Conservation (phyloP, 2,329 filamentous ascomycete species). For the Botrytis fragariae region DNA sequence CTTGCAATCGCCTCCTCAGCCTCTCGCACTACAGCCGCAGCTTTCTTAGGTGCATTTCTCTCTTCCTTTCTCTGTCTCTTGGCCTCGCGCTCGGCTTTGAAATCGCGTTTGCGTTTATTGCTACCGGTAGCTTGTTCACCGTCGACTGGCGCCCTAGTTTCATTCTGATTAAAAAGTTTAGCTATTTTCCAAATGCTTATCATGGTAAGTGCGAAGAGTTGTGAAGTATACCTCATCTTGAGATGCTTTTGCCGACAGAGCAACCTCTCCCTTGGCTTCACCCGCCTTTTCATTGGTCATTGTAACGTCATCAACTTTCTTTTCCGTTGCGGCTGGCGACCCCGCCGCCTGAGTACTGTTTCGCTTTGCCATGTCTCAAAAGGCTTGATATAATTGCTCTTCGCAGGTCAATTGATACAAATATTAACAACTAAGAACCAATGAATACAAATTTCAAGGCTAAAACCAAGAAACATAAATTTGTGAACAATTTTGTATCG, state of each 20-base stretch:
- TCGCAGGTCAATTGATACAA: neutral
- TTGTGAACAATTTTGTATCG: neutral
- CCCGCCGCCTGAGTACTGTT: neutral
- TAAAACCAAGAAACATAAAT: neutral
- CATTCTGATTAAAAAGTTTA: constrained; percentile 5
- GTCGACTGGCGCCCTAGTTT: neutral
- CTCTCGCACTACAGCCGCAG: neutral
- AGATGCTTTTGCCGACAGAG: neutral
- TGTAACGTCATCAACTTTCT: neutral
- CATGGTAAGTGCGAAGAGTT: neutral
- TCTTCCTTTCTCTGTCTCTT: constrained; percentile 11
- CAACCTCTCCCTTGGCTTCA: neutral
- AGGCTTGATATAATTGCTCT: neutral
- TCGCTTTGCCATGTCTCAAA: neutral
- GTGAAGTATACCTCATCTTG: constrained; percentile 1
- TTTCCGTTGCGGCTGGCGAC: neutral
- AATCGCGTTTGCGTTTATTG: constrained; percentile 16
- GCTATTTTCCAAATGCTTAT: neutral
- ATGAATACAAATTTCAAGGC: neutral
- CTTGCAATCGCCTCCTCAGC: constrained; percentile 1
- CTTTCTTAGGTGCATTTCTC: neutral
- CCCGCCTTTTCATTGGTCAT: neutral
- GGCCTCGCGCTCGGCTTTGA: constrained; percentile 15
- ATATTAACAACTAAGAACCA: neutral
- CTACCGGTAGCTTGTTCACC: neutral